Conservation (phyloP, 208 protist genomes). For the Leishmania major region DNA sequence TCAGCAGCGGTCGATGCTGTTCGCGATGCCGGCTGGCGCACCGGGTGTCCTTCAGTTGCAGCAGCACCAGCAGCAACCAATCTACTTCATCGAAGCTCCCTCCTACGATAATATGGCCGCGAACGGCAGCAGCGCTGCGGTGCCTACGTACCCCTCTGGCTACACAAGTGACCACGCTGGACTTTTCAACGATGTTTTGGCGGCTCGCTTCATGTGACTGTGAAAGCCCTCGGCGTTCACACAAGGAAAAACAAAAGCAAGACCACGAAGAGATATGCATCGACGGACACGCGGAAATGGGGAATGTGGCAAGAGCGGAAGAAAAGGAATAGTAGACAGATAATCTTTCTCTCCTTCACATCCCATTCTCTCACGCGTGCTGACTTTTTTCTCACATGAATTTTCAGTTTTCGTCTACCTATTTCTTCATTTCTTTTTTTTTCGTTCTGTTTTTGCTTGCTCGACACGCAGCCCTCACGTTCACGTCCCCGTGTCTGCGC, state of each 20-base stretch:
- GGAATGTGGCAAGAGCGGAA: neutral
- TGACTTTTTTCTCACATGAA: neutral
- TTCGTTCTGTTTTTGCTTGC: slow-evolving; percentile 8
- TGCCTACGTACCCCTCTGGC: neutral
- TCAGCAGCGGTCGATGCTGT: slow-evolving; percentile 17
- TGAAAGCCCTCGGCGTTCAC: no score
- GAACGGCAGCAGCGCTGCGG: slow-evolving; percentile 1
- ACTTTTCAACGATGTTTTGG: neutral
- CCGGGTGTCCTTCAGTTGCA: slow-evolving; percentile 19
- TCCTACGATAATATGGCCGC: slow-evolving; percentile 13
- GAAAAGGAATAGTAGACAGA: neutral
- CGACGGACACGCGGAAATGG: no score
- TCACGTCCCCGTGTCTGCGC: neutral
- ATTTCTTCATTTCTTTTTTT: slow-evolving; percentile 5
- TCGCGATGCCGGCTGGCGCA: slow-evolving; percentile 15
- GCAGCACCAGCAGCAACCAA: slow-evolving; percentile 20
- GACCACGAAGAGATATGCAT: neutral
- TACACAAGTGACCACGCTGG: neutral
- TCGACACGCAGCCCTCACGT: neutral
- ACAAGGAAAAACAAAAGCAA: neutral
- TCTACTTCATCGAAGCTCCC: slow-evolving; percentile 19
- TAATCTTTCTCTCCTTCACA: neutral
- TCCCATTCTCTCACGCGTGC: neutral
- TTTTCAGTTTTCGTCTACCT: slow-evolving; percentile 17
- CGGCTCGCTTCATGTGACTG: slow-evolving; percentile 1